phyloP scores from a whole-genome alignment of 1,139 yeast species.

The Citeromyces siamensis region DNA sequence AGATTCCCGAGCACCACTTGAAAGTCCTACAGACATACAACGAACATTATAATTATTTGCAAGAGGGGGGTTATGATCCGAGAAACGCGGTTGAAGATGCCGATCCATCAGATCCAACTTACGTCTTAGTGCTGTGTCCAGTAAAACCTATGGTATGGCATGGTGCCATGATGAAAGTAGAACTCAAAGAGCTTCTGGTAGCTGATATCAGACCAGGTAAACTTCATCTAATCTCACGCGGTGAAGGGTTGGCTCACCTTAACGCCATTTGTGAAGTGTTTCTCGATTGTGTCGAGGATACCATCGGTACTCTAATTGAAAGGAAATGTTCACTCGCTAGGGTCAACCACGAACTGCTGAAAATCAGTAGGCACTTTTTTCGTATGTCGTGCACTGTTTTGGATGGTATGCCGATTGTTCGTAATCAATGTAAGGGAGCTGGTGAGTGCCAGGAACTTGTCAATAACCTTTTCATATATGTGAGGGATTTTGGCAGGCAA shows the following conservation, averaged over 20 bases:
- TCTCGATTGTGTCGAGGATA: conserved; percentile 40
- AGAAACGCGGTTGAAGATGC: conserved; percentile 10
- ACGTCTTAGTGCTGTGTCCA: conserved; percentile 66
- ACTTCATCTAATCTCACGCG: conserved; percentile 57
- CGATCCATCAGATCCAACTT: conserved; percentile 26
- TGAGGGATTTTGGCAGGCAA: conserved; percentile 74
- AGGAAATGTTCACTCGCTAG: conserved; percentile 61
- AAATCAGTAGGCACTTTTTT: conserved; percentile 56
- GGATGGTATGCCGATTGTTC: conserved; percentile 45
- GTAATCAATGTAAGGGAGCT: conserved; percentile 33
- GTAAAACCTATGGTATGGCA: conserved; percentile 88
- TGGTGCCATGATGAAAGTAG: conserved; percentile 57
- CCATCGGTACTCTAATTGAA: conserved; percentile 37
- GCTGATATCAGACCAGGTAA: conserved; percentile 51
- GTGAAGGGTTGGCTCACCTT: conserved; percentile 34
- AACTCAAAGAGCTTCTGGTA: conserved; percentile 23
- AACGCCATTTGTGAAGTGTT: conserved; percentile 33
- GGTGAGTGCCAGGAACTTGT: conserved; percentile 61
- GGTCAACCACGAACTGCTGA: conserved; percentile 65
- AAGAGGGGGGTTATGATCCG: conserved; percentile 9
- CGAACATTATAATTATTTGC: conserved; percentile 10
- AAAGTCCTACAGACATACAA: conserved; percentile 13
- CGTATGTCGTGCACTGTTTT: conserved; percentile 58
- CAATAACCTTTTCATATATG: conserved; percentile 66
- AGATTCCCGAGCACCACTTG: conserved; percentile 17